Percentiles rank a stretch among this genome's conserved stretches.
Evolutionary conservation across 768 basidiomycete genomes (phyloP).

Genomic region (Dioszegia crocea): DNA sequence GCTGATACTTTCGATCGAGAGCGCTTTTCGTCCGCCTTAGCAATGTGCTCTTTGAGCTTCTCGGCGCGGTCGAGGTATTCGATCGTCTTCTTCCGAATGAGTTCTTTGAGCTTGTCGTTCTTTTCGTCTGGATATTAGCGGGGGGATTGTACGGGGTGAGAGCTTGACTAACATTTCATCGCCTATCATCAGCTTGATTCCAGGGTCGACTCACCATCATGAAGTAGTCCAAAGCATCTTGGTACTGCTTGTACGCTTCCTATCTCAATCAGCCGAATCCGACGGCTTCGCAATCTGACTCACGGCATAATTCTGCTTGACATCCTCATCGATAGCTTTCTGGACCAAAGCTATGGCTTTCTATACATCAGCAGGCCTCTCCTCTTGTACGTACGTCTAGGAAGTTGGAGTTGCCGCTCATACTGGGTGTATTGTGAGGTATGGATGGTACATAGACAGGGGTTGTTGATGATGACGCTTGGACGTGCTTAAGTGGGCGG

Average conservation of each 20-base stretch:
- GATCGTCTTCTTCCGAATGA: conserved; percentile 80
- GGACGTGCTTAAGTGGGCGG: no score
- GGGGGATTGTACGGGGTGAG: no score
- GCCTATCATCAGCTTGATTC: conserved; percentile 5
- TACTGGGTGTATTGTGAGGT: background rate
- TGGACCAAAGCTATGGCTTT: conserved; percentile 87
- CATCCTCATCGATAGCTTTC: conserved; percentile 86
- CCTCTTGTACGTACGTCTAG: conserved; percentile 42
- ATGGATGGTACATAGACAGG: no score
- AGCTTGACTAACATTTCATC: conserved; percentile 41
- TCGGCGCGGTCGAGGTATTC: conserved; percentile 92
- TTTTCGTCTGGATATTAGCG: conserved; percentile 67
- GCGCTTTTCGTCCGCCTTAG: conserved; percentile 62
- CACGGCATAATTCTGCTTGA: conserved; percentile 77
- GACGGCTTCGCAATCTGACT: conserved; percentile 12
- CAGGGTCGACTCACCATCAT: conserved; percentile 58
- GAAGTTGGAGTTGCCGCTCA: conserved; percentile 47
- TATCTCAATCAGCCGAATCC: conserved; percentile 7
- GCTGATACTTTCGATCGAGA: conserved; percentile 57
- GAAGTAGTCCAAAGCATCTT: conserved; percentile 95
- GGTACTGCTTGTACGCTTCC: conserved; percentile 91
- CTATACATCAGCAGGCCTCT: conserved; percentile 49
- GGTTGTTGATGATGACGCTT: no score
- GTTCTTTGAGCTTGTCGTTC: conserved; percentile 82
- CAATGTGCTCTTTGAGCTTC: conserved; percentile 78